Evolutionary conservation across 2,329 filamentous ascomycete species (phyloP).

Genomic region (Sclerotinia sclerotiorum): DNA sequence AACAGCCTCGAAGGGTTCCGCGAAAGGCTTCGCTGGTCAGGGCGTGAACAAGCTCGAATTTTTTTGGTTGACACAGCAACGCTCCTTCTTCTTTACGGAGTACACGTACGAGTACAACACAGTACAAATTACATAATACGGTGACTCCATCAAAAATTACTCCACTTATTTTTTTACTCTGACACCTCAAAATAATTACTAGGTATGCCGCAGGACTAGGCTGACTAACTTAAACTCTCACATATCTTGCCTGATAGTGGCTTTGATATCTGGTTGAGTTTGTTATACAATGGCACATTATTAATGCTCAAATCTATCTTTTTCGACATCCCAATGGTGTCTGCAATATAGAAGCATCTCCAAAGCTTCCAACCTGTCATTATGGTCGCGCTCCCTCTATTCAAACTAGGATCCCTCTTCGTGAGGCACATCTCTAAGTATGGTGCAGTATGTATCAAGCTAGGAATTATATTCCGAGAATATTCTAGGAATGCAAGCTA

Average conservation of each 20-base stretch:
- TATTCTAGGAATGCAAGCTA: slow-evolving; percentile 21
- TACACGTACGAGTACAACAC: neutral
- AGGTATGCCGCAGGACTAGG: neutral
- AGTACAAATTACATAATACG: too few species aligned
- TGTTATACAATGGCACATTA: neutral
- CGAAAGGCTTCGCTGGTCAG: slow-evolving; percentile 2
- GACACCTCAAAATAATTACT: neutral
- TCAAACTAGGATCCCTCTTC: slow-evolving; percentile 65
- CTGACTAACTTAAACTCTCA: neutral
- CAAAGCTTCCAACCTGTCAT: slow-evolving; percentile 16
- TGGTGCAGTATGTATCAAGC: slow-evolving; percentile 56
- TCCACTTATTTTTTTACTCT: too few species aligned
- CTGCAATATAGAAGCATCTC: neutral
- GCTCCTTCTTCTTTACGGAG: neutral
- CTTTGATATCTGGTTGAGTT: neutral
- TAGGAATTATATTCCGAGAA: neutral
- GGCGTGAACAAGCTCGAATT: slow-evolving; percentile 10
- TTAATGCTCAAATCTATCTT: neutral
- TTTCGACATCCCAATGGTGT: neutral
- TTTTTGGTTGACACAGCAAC: slow-evolving; percentile 21
- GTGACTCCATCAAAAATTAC: too few species aligned
- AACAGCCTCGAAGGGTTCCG: slow-evolving; percentile 7
- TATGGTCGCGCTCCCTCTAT: slow-evolving; percentile 66
- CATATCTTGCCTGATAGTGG: neutral
- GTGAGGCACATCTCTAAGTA: slow-evolving; percentile 68